Evolutionary conservation across 2,329 filamentous ascomycete species (phyloP).

Genomic region (Alternaria atra): DNA sequence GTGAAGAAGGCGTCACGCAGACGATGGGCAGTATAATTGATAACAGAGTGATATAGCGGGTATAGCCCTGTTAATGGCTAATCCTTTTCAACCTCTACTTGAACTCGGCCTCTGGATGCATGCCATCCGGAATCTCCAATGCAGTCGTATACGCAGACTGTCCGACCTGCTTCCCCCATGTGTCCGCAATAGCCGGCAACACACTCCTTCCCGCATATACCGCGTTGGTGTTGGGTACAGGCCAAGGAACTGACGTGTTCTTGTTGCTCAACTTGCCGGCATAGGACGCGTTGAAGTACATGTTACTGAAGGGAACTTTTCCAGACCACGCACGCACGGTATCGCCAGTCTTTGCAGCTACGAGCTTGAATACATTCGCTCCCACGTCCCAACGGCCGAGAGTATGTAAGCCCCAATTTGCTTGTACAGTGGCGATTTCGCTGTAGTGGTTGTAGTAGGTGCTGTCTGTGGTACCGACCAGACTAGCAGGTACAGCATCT

Average conservation of each 20-base stretch:
- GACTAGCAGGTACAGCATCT: slow-evolving; percentile 71
- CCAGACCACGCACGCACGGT: slow-evolving; percentile 37
- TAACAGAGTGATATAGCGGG: not conserved
- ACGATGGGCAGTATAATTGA: slow-evolving; percentile 4
- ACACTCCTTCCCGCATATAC: slow-evolving; percentile 41
- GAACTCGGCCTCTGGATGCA: slow-evolving; percentile 46
- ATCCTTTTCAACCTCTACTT: slow-evolving; percentile 4
- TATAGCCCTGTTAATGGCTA: not conserved
- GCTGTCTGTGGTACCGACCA: slow-evolving; percentile 73
- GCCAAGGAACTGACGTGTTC: slow-evolving; percentile 38
- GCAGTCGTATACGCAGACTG: slow-evolving; percentile 40
- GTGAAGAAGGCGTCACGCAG: not conserved
- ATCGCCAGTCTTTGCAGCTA: slow-evolving; percentile 42
- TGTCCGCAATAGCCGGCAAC: slow-evolving; percentile 30
- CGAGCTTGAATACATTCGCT: slow-evolving; percentile 55
- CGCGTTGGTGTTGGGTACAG: slow-evolving; percentile 38
- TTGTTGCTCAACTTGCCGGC: slow-evolving; percentile 44
- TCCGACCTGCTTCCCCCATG: slow-evolving; percentile 34
- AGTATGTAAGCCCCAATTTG: slow-evolving; percentile 57
- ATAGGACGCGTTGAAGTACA: slow-evolving; percentile 47
- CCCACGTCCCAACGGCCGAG: slow-evolving; percentile 59
- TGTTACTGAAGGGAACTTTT: slow-evolving; percentile 36
- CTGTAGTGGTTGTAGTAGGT: slow-evolving; percentile 64
- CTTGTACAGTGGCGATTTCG: slow-evolving; percentile 56
- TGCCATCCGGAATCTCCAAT: slow-evolving; percentile 46